These are phyloP conservation scores for Candida suzukii DNA, from an alignment of 805 yeast genomes.

Conservation along the genomic window DNA sequence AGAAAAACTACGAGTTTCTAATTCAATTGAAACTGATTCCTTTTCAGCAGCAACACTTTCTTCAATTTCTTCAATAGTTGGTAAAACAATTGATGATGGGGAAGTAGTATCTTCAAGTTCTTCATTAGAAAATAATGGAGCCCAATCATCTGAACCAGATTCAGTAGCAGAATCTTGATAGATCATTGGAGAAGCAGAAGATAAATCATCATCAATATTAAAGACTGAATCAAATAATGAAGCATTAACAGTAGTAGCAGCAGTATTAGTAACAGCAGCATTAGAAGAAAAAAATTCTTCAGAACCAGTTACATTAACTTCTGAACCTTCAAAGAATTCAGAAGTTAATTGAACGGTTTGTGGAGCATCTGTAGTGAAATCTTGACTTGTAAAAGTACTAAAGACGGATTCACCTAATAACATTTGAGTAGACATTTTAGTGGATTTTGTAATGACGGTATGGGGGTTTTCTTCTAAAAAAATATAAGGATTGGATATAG, in stretches of 20 bases:
- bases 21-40: slow-evolving; percentile 3
- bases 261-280: slow-evolving; percentile 11
- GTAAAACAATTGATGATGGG: slow-evolving; percentile 1
- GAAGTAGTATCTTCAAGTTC: slow-evolving; percentile 2
- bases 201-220: slow-evolving; percentile 26
- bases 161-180: neutral
- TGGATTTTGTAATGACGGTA: neutral
- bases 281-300: slow-evolving; percentile 4
- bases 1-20: neutral
- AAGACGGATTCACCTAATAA: slow-evolving; percentile 28
- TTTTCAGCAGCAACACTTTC: slow-evolving; percentile 13
- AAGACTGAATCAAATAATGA: slow-evolving; percentile 47
- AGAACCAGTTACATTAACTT: neutral
- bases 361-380: slow-evolving; percentile 1
- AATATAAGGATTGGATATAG: slow-evolving; percentile 7
- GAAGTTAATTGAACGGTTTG: neutral
- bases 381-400: slow-evolving; percentile 14
- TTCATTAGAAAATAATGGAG: slow-evolving; percentile 43
- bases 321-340: neutral
- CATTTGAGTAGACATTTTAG: slow-evolving; percentile 13
- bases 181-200: slow-evolving; percentile 50
- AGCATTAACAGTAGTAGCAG: slow-evolving; percentile 48
- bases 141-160: slow-evolving; percentile 38
- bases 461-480: neutral
- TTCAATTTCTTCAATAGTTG: neutral